phyloP scores from a whole-genome alignment of 352 stramenopile species.

The Thalassiosira exigua region DNA sequence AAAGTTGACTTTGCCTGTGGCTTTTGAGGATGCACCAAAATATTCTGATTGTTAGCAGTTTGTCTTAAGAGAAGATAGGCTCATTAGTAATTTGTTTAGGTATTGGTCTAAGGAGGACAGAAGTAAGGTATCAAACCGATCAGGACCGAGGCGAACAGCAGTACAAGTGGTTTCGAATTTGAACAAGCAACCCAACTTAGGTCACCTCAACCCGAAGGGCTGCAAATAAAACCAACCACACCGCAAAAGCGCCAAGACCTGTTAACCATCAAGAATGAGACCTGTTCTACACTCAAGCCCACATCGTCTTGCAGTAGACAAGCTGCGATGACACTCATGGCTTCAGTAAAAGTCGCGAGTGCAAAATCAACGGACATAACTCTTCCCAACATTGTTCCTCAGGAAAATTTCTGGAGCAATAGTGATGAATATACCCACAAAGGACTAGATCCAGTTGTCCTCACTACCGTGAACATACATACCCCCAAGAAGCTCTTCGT shows the following conservation, averaged over 20 bases:
- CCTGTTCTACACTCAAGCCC: constrained; percentile 35
- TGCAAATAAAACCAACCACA: no score
- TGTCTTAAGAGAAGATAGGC: no score
- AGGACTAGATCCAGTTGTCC: constrained; percentile 56
- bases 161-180: no score
- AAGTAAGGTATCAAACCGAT: no score
- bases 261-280: constrained; percentile 54
- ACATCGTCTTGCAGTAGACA: constrained; percentile 68
- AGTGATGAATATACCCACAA: constrained; percentile 76
- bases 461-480: constrained; percentile 58
- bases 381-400: constrained; percentile 61
- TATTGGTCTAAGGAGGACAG: no score
- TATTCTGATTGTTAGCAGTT: no score
- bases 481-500: constrained; percentile 50
- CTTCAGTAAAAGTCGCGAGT: constrained; percentile 62
- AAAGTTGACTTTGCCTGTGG: no score
- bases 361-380: constrained; percentile 70
- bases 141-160: no score
- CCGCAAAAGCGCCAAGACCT: constrained; percentile 6
- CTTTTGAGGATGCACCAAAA: no score
- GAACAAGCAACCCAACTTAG: no score
- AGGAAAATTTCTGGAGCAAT: constrained; percentile 63
- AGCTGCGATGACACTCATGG: constrained; percentile 50
- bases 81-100: no score
- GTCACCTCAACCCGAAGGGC: no score